Percentiles rank a stretch among this genome's conserved stretches.
phyloP scores from a whole-genome alignment of 345 rosid genomes.

The Murraya paniculata region DNA sequence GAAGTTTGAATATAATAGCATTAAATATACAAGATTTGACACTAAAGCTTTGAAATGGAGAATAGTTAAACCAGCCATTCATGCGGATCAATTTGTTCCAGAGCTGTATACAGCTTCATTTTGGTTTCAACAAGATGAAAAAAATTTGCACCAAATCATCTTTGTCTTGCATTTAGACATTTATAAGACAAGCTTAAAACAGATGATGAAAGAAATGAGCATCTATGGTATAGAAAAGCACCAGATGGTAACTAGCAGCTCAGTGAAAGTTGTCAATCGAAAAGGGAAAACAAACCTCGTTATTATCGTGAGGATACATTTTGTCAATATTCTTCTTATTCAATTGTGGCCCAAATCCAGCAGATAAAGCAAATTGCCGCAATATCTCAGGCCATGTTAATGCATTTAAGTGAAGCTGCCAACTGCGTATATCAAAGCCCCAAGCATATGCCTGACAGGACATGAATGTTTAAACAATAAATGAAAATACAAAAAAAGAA shows the following conservation, averaged over 20 bases:
- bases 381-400: slow-evolving; percentile 92
- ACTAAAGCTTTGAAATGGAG: not conserved
- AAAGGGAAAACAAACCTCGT: slow-evolving; percentile 45
- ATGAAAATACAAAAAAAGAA: not conserved
- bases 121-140: not conserved
- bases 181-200: not conserved
- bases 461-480: not conserved
- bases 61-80: not conserved
- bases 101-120: not conserved
- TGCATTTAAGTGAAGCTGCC: slow-evolving; percentile 72
- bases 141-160: not conserved
- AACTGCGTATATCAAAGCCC: slow-evolving; percentile 86
- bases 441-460: slow-evolving; percentile 69
- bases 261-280: not conserved
- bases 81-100: not conserved
- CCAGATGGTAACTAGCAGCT: not conserved
- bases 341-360: slow-evolving; percentile 80
- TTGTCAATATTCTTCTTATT: slow-evolving; percentile 52
- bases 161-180: not conserved
- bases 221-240: too few species aligned
- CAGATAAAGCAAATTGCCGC: slow-evolving; percentile 78
- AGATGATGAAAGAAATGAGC: not conserved
- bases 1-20: not conserved
- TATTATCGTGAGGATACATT: slow-evolving; percentile 47
- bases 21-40: not conserved